These are phyloP conservation scores for Colletotrichum liaoningense DNA, from an alignment of 2,329 filamentous ascomycete genomes.

Conservation along the genomic window DNA sequence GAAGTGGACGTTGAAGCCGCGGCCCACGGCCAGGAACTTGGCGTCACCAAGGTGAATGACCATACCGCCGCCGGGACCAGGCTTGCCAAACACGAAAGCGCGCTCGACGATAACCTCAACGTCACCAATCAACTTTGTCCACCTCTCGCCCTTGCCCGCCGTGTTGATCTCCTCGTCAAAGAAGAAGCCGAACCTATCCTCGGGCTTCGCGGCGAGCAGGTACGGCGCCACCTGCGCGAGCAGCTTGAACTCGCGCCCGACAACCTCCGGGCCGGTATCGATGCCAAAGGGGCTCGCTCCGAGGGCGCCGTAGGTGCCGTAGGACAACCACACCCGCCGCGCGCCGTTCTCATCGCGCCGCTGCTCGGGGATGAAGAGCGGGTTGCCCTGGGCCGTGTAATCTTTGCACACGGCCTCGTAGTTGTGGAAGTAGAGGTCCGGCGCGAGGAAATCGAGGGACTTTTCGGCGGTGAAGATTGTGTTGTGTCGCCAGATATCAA, in stretches of 20 bases:
- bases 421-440: constrained; percentile 61
- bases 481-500: constrained; percentile 54
- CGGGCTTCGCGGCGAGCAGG: constrained; percentile 43
- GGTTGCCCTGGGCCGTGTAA: constrained; percentile 55
- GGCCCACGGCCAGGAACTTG: constrained; percentile 50
- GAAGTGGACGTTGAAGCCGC: constrained; percentile 52
- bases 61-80: constrained; percentile 51
- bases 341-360: constrained; percentile 59
- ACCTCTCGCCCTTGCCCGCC: constrained; percentile 40
- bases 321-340: constrained; percentile 54
- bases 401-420: constrained; percentile 56
- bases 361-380: constrained; percentile 65
- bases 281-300: constrained; percentile 54
- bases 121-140: constrained; percentile 44
- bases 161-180: constrained; percentile 48
- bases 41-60: constrained; percentile 49
- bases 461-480: constrained; percentile 41
- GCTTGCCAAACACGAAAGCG: constrained; percentile 53
- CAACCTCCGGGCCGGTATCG: constrained; percentile 46
- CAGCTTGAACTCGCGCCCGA: constrained; percentile 47
- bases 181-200: constrained; percentile 49
- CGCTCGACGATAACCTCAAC: constrained; percentile 51
- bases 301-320: constrained; percentile 51
- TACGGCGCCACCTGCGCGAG: constrained; percentile 42
- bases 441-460: constrained; percentile 57